Evolutionary conservation across 2,329 filamentous ascomycete species (phyloP), one percentile per base, ranked within the genome.

Genomic region (Aspergillus niger): DNA sequence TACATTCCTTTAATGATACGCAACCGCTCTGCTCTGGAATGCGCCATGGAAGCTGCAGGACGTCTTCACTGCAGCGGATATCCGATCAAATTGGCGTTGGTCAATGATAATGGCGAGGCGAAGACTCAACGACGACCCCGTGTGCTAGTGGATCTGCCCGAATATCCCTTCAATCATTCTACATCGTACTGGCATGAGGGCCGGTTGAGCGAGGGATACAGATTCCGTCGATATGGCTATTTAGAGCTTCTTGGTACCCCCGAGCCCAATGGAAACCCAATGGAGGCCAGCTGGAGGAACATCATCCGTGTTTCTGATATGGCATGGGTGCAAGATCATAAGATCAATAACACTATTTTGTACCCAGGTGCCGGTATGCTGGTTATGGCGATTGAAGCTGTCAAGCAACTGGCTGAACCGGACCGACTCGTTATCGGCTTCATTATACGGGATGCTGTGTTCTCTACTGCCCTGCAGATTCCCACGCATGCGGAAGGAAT

Each of bases 321-420:
- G 28, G 65, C 66, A 1, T 84, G 82, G 82, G 61, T 83, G 1
- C 66, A 70, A 0, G 78, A 83, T 51, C 81, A 84, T 57, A 69
- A 76, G 28, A 57, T 66, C 36, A 53, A 65, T 17, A 58, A 53
- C 3, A 47, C 52, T 2, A 55, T 62, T 10, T 28, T 69, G 5
- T 71, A 67, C 43, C 68, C 69, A 0, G 61, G 49, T 10, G 60
- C 64, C 1, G 67, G 65, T 4, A 65, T 65, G 38, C 43, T 65
- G 11, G 63, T 62, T 8, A 68, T 64, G 57, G 65, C 64, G 2
- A 60, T 65, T 10, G 66, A 67, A 43, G 60, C 55, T 3, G 53
- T 57, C 10, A 62, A 61, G 10, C 61, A 66, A 41, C 32, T 67
- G 8, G 63, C 63, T 24, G 32, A 61, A 55, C n/a, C 8, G 15